A percentile compares a stretch with the other conserved stretches of the same genome.
Conservation (phyloP, 768 basidiomycete genomes). For the Scleroderma bovista region DNA sequence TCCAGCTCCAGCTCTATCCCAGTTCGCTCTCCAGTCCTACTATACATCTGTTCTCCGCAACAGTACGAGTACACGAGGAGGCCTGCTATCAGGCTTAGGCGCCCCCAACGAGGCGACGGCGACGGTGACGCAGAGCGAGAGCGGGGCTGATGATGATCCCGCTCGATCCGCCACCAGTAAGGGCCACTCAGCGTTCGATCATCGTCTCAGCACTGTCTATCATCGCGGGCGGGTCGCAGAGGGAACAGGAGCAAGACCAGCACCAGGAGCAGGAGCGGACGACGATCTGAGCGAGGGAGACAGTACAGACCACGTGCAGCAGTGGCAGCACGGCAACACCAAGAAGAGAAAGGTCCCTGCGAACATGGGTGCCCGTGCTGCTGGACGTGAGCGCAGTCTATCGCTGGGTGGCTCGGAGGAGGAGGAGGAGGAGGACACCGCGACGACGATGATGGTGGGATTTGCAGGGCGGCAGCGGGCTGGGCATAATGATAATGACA, state of each 20-base stretch:
- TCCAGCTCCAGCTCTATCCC: too few relatives aligned
- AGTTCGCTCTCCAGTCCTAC: constrained; percentile 58
- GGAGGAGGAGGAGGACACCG: constrained; percentile 35
- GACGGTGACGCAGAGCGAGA: background rate
- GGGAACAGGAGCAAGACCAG: background rate
- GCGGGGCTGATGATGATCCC: constrained; percentile 36
- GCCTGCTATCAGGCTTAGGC: too few relatives aligned
- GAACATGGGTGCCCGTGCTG: constrained; percentile 41
- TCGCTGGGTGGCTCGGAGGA: constrained; percentile 34
- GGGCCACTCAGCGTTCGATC: constrained; percentile 3
- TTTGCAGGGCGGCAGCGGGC: constrained; percentile 10
- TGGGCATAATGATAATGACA: too few relatives aligned
- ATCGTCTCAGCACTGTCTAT: too few relatives aligned
- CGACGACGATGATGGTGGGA: constrained; percentile 19
- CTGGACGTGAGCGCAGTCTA: constrained; percentile 37
- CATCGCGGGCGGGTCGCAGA: too few relatives aligned
- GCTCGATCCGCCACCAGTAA: constrained; percentile 29
- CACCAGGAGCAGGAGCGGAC: constrained; percentile 31
- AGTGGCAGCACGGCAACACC: constrained; percentile 77
- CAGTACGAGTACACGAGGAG: too few relatives aligned
- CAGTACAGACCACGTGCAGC: constrained; percentile 63
- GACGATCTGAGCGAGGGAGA: constrained; percentile 57
- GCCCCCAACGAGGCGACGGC: too few relatives aligned
- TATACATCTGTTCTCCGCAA: constrained; percentile 44
- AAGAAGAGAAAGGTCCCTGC: constrained; percentile 87